Percentiles rank a stretch among this genome's conserved stretches.
phyloP scores from a whole-genome alignment of 345 rosid species.

The Eucalyptus cloeziana region DNA sequence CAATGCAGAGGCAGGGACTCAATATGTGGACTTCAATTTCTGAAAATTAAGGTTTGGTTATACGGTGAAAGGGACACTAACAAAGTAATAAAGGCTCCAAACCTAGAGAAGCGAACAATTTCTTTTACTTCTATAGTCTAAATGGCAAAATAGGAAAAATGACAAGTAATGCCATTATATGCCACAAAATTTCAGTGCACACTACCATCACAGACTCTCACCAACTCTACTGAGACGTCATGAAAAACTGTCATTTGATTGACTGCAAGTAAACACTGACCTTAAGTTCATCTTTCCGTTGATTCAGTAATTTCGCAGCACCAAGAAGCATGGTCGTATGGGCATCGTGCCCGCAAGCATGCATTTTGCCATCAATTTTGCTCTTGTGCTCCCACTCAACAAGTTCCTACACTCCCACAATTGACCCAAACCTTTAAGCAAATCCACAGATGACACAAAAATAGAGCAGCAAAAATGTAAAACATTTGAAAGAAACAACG shows the following conservation, averaged over 20 bases:
- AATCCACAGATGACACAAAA: not conserved
- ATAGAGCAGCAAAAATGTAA: not conserved
- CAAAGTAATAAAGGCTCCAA: not conserved
- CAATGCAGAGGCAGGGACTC: not conserved
- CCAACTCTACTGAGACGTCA: not conserved
- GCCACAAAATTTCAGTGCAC: not conserved
- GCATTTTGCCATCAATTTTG: slow-evolving; percentile 72
- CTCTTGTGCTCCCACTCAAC: slow-evolving; percentile 88
- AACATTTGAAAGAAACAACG: not conserved
- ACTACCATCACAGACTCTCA: not conserved
- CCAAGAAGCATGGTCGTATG: slow-evolving; percentile 90
- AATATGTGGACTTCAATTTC: not conserved
- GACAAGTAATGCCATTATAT: not conserved
- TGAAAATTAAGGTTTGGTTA: not conserved
- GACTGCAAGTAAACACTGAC: slow-evolving; percentile 17
- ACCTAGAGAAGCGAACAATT: not conserved
- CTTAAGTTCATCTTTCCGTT: slow-evolving; percentile 48
- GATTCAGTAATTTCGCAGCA: slow-evolving; percentile 76
- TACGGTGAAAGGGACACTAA: not conserved
- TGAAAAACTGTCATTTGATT: not conserved
- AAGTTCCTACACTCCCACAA: slow-evolving; percentile 32
- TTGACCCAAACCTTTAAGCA: not conserved
- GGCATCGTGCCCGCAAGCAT: slow-evolving; percentile 81
- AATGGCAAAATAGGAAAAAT: not conserved
- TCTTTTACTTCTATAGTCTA: not conserved